A percentile compares a stretch with the other conserved stretches of the same genome.
These are phyloP conservation scores for Vitis labrusca DNA, from an alignment of 164 flowering plant species.

Conservation along the genomic window DNA sequence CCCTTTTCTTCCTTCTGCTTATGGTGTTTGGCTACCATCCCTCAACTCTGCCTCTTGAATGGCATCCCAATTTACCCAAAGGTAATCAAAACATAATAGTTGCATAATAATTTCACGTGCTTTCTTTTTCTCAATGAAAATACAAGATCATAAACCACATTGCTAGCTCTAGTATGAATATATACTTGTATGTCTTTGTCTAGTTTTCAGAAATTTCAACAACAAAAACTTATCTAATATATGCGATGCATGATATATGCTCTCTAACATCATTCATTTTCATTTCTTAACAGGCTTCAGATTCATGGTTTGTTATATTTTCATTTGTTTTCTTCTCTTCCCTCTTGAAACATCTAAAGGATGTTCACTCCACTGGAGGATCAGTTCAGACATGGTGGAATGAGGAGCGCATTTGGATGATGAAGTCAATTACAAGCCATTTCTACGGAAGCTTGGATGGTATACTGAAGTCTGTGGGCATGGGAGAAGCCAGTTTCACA, in stretches of 20 bases:
- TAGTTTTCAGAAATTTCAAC: not conserved
- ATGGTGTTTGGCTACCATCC: slow-evolving; percentile 34
- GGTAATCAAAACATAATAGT: slow-evolving; percentile 18
- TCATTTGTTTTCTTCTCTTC: slow-evolving; percentile 30
- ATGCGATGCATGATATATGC: too few species aligned
- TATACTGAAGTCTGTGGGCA: slow-evolving; percentile 26
- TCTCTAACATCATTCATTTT: too few species aligned
- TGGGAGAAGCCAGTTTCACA: slow-evolving; percentile 34
- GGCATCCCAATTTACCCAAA: slow-evolving; percentile 41
- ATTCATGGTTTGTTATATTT: slow-evolving; percentile 23
- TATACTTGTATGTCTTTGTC: too few species aligned
- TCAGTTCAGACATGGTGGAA: slow-evolving; percentile 26
- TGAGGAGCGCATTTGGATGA: slow-evolving; percentile 46
- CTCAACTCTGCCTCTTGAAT: slow-evolving; percentile 44
- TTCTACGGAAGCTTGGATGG: slow-evolving; percentile 37
- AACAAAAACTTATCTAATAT: too few species aligned
- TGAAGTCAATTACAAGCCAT: slow-evolving; percentile 30
- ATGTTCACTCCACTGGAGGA: slow-evolving; percentile 30
- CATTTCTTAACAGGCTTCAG: slow-evolving; percentile 20
- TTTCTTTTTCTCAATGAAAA: too few species aligned
- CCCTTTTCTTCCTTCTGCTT: slow-evolving; percentile 31
- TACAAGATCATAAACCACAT: too few species aligned
- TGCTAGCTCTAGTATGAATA: too few species aligned
- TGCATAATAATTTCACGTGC: too few species aligned
- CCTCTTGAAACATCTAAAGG: slow-evolving; percentile 20